Percentiles rank a stretch among this genome's conserved stretches.
Evolutionary conservation across 495 filamentous ascomycete genomes (phyloP).

Genomic region (Wilcoxina mikolae): DNA sequence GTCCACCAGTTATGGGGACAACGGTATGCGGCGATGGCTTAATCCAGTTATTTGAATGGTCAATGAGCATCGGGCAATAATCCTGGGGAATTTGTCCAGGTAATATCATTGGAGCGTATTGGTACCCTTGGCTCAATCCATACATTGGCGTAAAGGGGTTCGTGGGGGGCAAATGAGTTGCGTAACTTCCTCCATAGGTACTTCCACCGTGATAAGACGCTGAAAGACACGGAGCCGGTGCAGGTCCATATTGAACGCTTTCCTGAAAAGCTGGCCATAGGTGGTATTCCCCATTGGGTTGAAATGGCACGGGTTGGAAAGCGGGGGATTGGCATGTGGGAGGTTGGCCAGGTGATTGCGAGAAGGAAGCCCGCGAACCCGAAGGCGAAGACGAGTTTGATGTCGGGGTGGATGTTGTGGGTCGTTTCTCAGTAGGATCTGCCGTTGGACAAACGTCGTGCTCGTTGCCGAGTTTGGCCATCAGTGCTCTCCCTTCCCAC

Average conservation of each 20-base stretch:
- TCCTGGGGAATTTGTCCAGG: background rate
- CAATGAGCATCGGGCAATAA: background rate
- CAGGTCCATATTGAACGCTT: background rate
- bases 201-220: background rate
- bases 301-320: background rate
- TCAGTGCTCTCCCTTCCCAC: constrained; percentile 15
- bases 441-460: constrained; percentile 11
- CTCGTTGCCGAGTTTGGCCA: constrained; percentile 11
- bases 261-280: background rate
- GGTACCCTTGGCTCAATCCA: background rate
- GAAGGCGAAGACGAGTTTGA: background rate
- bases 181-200: background rate
- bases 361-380: background rate
- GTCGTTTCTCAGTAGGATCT: background rate
- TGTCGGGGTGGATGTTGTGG: background rate
- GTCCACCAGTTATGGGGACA: constrained; percentile 10
- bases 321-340: background rate
- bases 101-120: background rate
- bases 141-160: background rate
- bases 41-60: background rate
- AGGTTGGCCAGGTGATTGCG: background rate
- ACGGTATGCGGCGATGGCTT: constrained; percentile 10
- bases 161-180: background rate
- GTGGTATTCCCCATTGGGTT: background rate
- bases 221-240: background rate